phyloP scores from a whole-genome alignment of 2,329 filamentous ascomycete genomes.

The Pestalotiopsis fici region DNA sequence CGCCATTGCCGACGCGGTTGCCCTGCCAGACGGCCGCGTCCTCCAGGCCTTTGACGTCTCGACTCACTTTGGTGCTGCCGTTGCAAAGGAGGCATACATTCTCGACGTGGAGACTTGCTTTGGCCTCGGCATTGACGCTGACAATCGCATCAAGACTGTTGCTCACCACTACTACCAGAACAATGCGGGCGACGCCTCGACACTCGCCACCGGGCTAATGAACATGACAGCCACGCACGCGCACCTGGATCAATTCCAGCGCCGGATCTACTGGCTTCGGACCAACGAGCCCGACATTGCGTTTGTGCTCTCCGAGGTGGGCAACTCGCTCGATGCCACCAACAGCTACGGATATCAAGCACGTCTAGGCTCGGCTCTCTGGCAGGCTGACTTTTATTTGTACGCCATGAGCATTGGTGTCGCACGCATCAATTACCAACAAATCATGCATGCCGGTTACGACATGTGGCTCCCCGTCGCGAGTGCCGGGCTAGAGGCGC shows the following conservation, averaged over 20 bases:
- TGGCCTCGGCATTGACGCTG: constrained; percentile 32
- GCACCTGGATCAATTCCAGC: constrained; percentile 28
- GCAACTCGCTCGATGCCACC: constrained; percentile 32
- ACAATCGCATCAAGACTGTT: constrained; percentile 32
- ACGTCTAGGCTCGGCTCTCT: constrained; percentile 34
- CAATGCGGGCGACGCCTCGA: constrained; percentile 25
- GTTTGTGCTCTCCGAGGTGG: constrained; percentile 36
- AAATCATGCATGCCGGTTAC: constrained; percentile 35
- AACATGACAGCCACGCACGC: constrained; percentile 25
- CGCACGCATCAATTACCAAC: constrained; percentile 36
- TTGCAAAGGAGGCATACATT: constrained; percentile 21
- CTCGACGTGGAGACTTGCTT: constrained; percentile 31
- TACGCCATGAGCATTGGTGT: constrained; percentile 35
- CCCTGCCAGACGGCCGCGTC: constrained; percentile 26
- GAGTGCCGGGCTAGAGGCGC: constrained; percentile 26
- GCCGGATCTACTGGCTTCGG: constrained; percentile 32
- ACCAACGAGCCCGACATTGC: constrained; percentile 29
- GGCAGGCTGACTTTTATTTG: constrained; percentile 38
- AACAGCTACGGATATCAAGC: constrained; percentile 34
- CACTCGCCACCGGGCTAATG: constrained; percentile 31
- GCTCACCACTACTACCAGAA: constrained; percentile 40
- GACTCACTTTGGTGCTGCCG: constrained; percentile 23
- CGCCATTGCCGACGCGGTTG: constrained; percentile 27
- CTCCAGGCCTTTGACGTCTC: constrained; percentile 37
- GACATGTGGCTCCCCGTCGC: constrained; percentile 31